Conservation (phyloP, 73 alveolate genomes). For the Stentor roeselii region DNA sequence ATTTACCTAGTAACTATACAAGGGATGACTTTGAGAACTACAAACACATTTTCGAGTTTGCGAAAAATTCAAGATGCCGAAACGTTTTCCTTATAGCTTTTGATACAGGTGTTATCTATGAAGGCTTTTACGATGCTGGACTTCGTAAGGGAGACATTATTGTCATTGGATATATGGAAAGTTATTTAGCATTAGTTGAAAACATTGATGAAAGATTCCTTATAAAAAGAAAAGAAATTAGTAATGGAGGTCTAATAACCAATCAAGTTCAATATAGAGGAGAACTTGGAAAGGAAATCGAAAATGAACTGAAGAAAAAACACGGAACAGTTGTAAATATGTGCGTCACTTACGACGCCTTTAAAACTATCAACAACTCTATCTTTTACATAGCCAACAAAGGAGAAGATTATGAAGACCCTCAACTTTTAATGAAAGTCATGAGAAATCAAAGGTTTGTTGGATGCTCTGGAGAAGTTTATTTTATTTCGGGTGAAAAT, state of each 20-base stretch:
- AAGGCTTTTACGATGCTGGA: background rate
- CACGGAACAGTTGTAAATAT: background rate
- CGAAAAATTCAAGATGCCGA: background rate
- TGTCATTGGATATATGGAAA: too few species aligned
- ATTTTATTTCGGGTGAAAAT: background rate
- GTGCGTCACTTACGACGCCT: background rate
- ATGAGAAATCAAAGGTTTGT: background rate
- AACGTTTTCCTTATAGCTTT: background rate
- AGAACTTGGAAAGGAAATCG: background rate
- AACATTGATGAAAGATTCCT: too few species aligned
- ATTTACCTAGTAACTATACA: background rate
- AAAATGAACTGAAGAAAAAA: background rate
- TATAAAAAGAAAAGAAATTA: background rate
- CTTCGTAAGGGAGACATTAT: background rate
- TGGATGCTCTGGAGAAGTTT: background rate
- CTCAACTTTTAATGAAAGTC: background rate
- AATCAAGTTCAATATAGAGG: background rate
- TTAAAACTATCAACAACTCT: background rate
- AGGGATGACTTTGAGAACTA: background rate
- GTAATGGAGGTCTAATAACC: background rate
- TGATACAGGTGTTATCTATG: background rate
- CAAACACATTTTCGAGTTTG: background rate
- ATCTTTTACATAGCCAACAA: background rate
- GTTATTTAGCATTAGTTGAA: too few species aligned
- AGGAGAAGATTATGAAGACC: constrained; percentile 3